phyloP scores from a whole-genome alignment of 306 rosid genomes.

The Abrus pulchellus region DNA sequence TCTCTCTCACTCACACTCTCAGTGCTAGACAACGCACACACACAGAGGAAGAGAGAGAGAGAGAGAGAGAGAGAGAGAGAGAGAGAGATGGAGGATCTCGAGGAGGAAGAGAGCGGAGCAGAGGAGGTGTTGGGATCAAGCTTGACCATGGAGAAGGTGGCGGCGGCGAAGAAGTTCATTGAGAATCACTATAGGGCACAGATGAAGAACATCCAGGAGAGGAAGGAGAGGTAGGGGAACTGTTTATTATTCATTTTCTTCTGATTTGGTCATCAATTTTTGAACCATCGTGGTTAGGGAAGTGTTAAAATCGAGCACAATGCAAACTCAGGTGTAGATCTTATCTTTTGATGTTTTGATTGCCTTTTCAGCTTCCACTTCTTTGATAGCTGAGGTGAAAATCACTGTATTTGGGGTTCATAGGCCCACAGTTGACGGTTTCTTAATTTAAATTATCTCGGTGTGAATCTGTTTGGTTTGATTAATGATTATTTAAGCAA shows the following conservation, averaged over 20 bases:
- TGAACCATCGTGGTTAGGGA: conserved; percentile 29
- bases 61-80: conserved; percentile 22
- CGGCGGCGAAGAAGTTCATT: conserved; percentile 96
- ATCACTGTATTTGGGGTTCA: conserved; percentile 28
- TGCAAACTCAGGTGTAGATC: conserved; percentile 59
- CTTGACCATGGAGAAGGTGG: conserved; percentile 99
- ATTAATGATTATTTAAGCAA: conserved; percentile 3
- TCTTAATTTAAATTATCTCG: conserved; percentile 31
- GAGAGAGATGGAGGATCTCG: conserved; percentile 80
- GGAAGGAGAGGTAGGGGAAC: conserved; percentile 82
- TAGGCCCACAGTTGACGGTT: conserved; percentile 17
- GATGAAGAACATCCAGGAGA: conserved; percentile 95
- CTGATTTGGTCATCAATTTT: conserved; percentile 38
- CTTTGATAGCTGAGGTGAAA: conserved; percentile 41
- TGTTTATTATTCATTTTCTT: conserved; percentile 25
- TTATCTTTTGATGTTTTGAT: conserved; percentile 41
- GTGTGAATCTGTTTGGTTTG: conserved; percentile 41
- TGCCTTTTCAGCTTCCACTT: conserved; percentile 39
- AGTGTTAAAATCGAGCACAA: conserved; percentile 34
- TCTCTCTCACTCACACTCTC: conserved; percentile 50
- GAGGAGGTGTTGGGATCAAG: conserved; percentile 87
- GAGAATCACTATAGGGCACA: conserved; percentile 97
- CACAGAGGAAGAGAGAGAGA: not conserved
- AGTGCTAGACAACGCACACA: conserved; percentile 26
- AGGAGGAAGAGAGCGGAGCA: conserved; percentile 63